Evolutionary conservation across 1,284 basidiomycete species (phyloP), one percentile per base, ranked within the genome.

Genomic region (Cutaneotrichosporon curvatum): DNA sequence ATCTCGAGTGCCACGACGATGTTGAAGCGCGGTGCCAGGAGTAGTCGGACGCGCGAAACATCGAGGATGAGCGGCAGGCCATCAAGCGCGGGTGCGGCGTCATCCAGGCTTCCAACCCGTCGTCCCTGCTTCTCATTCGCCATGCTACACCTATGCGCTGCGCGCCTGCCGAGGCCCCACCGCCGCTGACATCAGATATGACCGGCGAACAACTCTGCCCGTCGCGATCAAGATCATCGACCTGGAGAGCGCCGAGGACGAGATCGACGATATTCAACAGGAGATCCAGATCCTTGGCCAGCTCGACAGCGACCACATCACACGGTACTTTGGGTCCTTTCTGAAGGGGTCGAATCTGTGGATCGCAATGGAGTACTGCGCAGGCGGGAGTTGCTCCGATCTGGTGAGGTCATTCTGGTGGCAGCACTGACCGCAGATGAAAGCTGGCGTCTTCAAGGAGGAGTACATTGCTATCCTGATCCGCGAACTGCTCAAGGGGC

Each of bases 191-290:
- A 18, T 16, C 59, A 89, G 90, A 50, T 94, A 87, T 62, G 89
- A 95, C 73, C 89, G 88, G 67, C 80, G 87, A 47, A 92, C 88
- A 23, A 84, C 88, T 67, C 84, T 85, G 72, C 90, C 90, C 1
- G 91, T 95, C 30, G 90, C 90, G 34, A 95, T 96, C 76, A 96
- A 97, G 81, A 92, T 97, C 59, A 97, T 98, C 69, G 91, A 98
- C 75, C 80, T 99, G 31, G 94, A 99, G 73, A 90, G 87, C 63
- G 92, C 94, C 43, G 94, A 97, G 70, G 95, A 99, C 66, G 95
- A 99, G 76, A 96, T 98, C 68, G 92, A 96, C 70, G 94, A 98
- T 73, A 97, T 99, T 50, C 94, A 98, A 63, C 90, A 95, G 70
- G 95, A 99, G 72, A 98, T 98, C 53, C 87, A 94, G 70, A 97